Evolutionary conservation across 2,329 filamentous ascomycete species (phyloP).

Genomic region (Exserohilum rostratum): DNA sequence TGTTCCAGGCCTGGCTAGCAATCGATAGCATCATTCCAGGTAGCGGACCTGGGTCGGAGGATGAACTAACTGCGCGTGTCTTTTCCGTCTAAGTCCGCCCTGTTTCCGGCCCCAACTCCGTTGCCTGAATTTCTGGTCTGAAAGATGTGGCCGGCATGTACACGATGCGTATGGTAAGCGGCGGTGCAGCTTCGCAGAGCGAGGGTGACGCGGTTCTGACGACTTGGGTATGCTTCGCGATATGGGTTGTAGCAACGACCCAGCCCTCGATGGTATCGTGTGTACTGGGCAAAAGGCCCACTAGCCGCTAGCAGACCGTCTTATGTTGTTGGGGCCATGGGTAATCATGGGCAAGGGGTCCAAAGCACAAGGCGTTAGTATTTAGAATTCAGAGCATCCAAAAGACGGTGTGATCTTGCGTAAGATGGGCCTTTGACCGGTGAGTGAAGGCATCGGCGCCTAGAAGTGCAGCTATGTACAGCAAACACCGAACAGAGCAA

Average conservation of each 20-base stretch:
- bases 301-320: neutral
- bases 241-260: neutral
- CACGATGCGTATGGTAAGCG: neutral
- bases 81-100: neutral
- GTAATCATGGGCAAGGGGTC: neutral
- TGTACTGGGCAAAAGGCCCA: neutral
- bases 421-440: slow-evolving; percentile 8
- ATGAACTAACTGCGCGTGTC: neutral
- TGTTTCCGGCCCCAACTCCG: neutral
- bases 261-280: neutral
- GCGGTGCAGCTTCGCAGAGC: neutral
- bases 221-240: neutral
- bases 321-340: neutral
- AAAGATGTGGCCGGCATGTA: neutral
- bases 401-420: slow-evolving; percentile 3
- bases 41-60: neutral
- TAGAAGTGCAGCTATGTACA: neutral
- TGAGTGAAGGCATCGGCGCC: neutral
- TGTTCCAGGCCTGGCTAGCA: neutral
- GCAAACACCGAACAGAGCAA: neutral
- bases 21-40: neutral
- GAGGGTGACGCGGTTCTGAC: neutral
- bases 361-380: neutral
- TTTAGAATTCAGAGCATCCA: neutral
- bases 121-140: neutral